These are phyloP conservation scores for Breviolum minutum DNA, from an alignment of 73 alveolate genomes.

Conservation along the genomic window DNA sequence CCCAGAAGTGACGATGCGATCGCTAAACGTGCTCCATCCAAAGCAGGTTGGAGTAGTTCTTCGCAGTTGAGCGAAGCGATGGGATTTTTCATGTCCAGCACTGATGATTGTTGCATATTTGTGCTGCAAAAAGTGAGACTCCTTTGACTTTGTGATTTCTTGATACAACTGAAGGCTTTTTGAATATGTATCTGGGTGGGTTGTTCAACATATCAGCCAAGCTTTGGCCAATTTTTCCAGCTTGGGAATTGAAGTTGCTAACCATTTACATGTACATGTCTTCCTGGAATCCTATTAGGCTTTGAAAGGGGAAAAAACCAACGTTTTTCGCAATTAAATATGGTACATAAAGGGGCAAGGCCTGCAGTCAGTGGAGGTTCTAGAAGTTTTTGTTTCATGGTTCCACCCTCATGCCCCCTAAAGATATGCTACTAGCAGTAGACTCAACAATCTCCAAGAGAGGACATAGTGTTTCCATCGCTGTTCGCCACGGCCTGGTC, in stretches of 20 bases:
- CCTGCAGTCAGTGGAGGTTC: too few relatives aligned
- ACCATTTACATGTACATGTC: too few relatives aligned
- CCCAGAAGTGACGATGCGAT: conserved; percentile 8
- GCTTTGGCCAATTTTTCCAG: neutral
- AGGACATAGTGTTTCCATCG: neutral
- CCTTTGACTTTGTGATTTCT: neutral
- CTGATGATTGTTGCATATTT: too few relatives aligned
- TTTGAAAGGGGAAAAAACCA: too few relatives aligned
- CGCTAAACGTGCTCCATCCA: conserved; percentile 14
- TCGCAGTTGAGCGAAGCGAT: neutral
- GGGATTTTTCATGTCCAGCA: neutral
- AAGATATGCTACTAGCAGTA: too few relatives aligned
- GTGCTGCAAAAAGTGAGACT: too few relatives aligned
- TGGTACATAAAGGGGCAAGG: too few relatives aligned
- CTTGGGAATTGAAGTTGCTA: too few relatives aligned
- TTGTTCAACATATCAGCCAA: neutral
- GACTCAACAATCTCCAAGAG: neutral
- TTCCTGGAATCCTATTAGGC: too few relatives aligned
- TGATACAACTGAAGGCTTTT: neutral
- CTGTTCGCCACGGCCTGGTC: neutral
- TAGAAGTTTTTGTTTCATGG: too few relatives aligned
- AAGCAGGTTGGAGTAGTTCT: conserved; percentile 3
- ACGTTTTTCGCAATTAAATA: too few relatives aligned
- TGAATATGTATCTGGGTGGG: neutral
- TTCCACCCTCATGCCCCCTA: too few relatives aligned